Base-by-base conservation (phyloP, 108 stramenopile species). In the Cyclostephanos invisitatus region DNA sequence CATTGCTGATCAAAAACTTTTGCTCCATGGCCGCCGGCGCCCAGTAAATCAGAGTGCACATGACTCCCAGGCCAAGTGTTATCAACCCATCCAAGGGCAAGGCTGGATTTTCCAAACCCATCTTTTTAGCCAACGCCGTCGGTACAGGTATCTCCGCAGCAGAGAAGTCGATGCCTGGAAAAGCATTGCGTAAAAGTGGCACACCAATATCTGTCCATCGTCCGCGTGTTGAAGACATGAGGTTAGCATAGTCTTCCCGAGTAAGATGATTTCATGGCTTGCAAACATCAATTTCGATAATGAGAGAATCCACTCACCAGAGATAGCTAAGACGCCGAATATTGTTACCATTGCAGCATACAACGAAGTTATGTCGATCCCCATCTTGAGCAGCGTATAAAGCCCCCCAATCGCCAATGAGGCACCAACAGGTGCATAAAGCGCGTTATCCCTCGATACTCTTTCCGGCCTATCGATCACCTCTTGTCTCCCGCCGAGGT, bases 341-440 rank as follows among this genome's bases (percentile, higher is more conserved):
- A 80, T n/a, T 25, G 74, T 80, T 12, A 70, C 74, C 18, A 42
- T 47, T 25, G 76, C 62, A 7, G 73, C 74, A 36, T 80, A 80
- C 28, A 80, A 17, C 3, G 74, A 35, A 20, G 79, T 75, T 0
- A 62, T 58, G n/a, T 80, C 79, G 37, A 80, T 55, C 27, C 74
- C 74, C 38, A 49, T 29, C 70, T 80, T 80, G 29, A 80, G 47
- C 74, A 80, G 64, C 20, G 51, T n/a, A 29, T 80, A 80, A 32
- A 75, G 44, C 17, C 56, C 73, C 21, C 68, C 73, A 64, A 80
- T 75, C 1, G 74, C 60, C 2, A 77, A 29, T 15, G 70, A 76
- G n/a, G 79, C 79, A 18, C 68, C 74, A 37, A 80, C 48, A 2
- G 79, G 79, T 7, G 79, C 79, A 38, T 63, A 75, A 7, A 80